A percentile compares a stretch with the other conserved stretches of the same genome.
phyloP scores from a whole-genome alignment of 2,329 filamentous ascomycete species.

The Coccinonectria pachysandricola region DNA sequence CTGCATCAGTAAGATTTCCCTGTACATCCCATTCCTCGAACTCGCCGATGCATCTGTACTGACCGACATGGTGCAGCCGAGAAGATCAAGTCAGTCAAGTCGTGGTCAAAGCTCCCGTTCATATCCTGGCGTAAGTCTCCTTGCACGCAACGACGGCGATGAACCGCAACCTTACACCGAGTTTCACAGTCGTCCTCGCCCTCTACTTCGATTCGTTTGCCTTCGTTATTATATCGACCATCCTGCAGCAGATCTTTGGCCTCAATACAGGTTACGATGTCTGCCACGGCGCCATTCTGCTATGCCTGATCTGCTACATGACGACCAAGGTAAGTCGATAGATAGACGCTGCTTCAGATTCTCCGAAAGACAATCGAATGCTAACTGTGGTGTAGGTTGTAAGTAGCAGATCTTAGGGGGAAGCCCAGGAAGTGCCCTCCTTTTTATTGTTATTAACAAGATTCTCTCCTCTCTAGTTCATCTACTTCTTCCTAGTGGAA shows the following conservation, averaged over 20 bases:
- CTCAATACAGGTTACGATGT: conserved; percentile 39
- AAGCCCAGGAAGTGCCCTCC: too few species aligned
- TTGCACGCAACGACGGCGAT: too few species aligned
- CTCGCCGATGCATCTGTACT: too few species aligned
- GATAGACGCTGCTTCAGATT: too few species aligned
- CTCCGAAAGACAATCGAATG: too few species aligned
- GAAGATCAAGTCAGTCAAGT: too few species aligned
- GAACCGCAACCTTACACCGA: background rate
- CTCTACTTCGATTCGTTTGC: conserved; percentile 51
- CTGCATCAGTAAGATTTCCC: background rate
- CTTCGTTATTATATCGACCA: conserved; percentile 47
- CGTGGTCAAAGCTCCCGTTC: too few species aligned
- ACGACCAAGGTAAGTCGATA: conserved; percentile 50
- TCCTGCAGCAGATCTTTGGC: conserved; percentile 47
- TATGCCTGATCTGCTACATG: conserved; percentile 53
- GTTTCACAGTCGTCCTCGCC: conserved; percentile 42
- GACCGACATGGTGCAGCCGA: too few species aligned
- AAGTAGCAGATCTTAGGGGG: too few species aligned
- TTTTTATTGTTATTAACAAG: too few species aligned
- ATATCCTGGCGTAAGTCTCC: background rate
- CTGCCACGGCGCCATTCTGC: conserved; percentile 48
- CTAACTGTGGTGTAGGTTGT: too few species aligned
- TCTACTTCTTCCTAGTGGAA: conserved; percentile 57
- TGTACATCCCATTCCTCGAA: too few species aligned
- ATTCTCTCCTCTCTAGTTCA: conserved; percentile 37